Evolutionary conservation across 2,329 filamentous ascomycete genomes (phyloP).

Genomic region (Nemania sp.): DNA sequence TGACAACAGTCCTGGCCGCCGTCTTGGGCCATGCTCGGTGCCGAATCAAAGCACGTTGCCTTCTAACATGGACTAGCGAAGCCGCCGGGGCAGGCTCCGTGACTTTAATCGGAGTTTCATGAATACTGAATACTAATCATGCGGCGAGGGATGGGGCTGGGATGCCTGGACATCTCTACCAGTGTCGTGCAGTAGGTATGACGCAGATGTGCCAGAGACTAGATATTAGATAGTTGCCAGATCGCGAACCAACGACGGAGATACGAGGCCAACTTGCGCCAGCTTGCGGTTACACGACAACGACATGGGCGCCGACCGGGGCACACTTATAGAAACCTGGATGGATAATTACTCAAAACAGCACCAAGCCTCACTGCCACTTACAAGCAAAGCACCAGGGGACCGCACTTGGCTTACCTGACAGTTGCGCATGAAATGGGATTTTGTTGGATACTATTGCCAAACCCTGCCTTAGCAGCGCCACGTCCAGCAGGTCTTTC

Average conservation of each 20-base stretch:
- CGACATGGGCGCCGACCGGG: slow-evolving; percentile 13
- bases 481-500: slow-evolving; percentile 12
- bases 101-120: no score
- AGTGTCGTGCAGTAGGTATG: no score
- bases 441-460: neutral
- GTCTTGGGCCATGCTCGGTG: neutral
- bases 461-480: slow-evolving; percentile 13
- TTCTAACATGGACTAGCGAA: neutral
- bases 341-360: no score
- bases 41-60: neutral
- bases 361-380: slow-evolving; percentile 12
- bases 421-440: slow-evolving; percentile 13
- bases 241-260: neutral
- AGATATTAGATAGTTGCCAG: no score
- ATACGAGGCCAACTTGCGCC: slow-evolving; percentile 9
- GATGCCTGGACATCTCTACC: neutral
- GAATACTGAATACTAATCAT: neutral
- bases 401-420: slow-evolving; percentile 13
- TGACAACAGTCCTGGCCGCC: neutral
- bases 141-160: neutral
- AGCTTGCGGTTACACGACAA: slow-evolving; percentile 24
- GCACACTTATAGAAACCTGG: no score
- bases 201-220: no score
- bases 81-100: neutral
- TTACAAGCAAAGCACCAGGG: neutral